Conservation (phyloP, 2,329 filamentous ascomycete genomes). For the Aureobasidium mangrovei region DNA sequence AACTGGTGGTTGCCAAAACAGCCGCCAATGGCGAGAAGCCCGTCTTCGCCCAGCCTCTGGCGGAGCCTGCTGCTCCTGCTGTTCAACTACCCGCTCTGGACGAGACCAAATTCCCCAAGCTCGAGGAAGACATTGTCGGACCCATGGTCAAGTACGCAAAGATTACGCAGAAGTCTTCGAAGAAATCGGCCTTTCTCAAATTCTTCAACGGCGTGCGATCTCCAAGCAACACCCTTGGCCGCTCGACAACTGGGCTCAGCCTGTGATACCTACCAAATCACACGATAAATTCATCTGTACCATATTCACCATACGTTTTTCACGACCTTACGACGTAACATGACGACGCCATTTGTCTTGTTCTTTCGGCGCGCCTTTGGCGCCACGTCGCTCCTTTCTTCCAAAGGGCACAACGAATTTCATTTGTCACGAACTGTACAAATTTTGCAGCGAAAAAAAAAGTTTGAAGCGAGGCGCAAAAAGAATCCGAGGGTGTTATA, state of each 20-base stretch:
- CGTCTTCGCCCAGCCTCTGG: conserved; percentile 28
- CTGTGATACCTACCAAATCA: background rate
- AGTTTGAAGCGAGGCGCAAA: background rate
- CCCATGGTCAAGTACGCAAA: conserved; percentile 60
- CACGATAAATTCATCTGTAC: background rate
- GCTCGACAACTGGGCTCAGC: conserved; percentile 2
- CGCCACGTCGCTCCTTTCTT: conserved; percentile 3
- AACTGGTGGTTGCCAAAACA: conserved; percentile 45
- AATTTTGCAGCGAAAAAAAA: conserved; percentile 1
- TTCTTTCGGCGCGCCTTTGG: background rate
- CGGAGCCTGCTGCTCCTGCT: conserved; percentile 47
- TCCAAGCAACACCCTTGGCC: conserved; percentile 9
- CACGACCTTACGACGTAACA: conserved; percentile 10
- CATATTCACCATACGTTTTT: conserved; percentile 13
- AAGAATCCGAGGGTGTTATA: background rate
- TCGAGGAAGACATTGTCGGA: conserved; percentile 88
- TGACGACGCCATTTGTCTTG: conserved; percentile 11
- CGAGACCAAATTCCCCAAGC: conserved; percentile 75
- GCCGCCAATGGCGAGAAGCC: conserved; percentile 31
- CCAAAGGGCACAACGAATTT: conserved; percentile 9
- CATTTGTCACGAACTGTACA: conserved; percentile 7
- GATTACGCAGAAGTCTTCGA: conserved; percentile 24
- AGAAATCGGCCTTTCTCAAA: conserved; percentile 25
- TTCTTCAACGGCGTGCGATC: conserved; percentile 27
- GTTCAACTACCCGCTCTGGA: conserved; percentile 57